These are phyloP conservation scores for Rhinocladiella mackenziei DNA, from an alignment of 2,329 filamentous ascomycete genomes.

Conservation along the genomic window DNA sequence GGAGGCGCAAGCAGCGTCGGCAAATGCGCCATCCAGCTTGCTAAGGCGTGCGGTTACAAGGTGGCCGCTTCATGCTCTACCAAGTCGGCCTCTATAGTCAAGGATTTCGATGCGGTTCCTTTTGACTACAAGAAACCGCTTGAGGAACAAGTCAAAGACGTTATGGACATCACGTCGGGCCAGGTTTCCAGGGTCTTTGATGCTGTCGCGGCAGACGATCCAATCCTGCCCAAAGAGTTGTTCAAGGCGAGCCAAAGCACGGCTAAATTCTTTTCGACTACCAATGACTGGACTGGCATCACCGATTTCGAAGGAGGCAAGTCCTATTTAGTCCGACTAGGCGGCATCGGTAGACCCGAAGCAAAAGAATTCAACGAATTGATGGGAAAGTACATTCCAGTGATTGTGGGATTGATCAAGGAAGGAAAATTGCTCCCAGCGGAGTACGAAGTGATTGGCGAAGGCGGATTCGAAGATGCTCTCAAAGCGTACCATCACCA, in stretches of 20 bases:
- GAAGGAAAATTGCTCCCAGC: conserved; percentile 20
- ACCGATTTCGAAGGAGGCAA: conserved; percentile 29
- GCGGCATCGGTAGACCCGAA: conserved; percentile 25
- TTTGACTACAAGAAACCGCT: conserved; percentile 35
- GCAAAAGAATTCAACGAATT: conserved; percentile 25
- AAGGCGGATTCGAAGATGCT: conserved; percentile 28
- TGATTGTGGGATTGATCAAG: conserved; percentile 27
- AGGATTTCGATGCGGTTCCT: conserved; percentile 31
- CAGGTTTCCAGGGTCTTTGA: conserved; percentile 33
- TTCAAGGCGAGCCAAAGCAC: conserved; percentile 26
- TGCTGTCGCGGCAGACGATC: conserved; percentile 33
- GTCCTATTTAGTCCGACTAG: conserved; percentile 24
- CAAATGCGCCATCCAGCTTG: conserved; percentile 34
- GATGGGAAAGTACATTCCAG: conserved; percentile 27
- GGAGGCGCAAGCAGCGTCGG: conserved; percentile 36
- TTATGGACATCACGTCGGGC: conserved; percentile 31
- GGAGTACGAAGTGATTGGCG: conserved; percentile 29
- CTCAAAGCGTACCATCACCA: conserved; percentile 29
- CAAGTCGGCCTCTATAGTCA: conserved; percentile 31
- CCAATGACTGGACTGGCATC: conserved; percentile 27
- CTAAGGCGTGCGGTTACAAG: conserved; percentile 33
- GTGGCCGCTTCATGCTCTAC: conserved; percentile 35
- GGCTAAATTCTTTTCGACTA: conserved; percentile 31
- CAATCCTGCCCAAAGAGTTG: conserved; percentile 28
- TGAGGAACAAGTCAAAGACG: conserved; percentile 30